Percentiles rank a stretch among this genome's conserved stretches.
Evolutionary conservation across 495 filamentous ascomycete genomes (phyloP).

Genomic region (Lineolata rhizophorae): DNA sequence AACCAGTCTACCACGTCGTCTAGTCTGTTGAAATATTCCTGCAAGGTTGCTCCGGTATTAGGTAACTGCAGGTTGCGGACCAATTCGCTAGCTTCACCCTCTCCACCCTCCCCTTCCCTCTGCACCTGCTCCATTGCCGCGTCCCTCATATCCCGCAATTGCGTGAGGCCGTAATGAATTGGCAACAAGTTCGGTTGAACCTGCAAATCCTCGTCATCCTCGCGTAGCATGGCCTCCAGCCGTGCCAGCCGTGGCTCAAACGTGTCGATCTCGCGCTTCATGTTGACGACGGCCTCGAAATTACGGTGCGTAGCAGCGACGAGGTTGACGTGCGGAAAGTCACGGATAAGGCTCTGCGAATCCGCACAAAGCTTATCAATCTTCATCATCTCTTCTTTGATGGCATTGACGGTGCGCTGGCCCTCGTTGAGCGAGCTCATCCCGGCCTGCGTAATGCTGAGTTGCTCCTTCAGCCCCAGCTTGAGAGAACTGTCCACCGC

Average conservation of each 20-base stretch:
- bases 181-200: slow-evolving; percentile 80
- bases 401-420: slow-evolving; percentile 64
- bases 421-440: slow-evolving; percentile 72
- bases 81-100: slow-evolving; percentile 14
- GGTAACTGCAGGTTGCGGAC: slow-evolving; percentile 32
- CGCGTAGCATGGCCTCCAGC: slow-evolving; percentile 49
- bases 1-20: slow-evolving; percentile 82
- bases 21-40: slow-evolving; percentile 72
- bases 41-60: slow-evolving; percentile 39
- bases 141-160: slow-evolving; percentile 79
- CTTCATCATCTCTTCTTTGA: slow-evolving; percentile 94
- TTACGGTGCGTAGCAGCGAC: slow-evolving; percentile 86
- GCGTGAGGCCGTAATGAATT: slow-evolving; percentile 76
- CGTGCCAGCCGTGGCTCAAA: slow-evolving; percentile 56
- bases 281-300: slow-evolving; percentile 74
- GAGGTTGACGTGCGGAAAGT: slow-evolving; percentile 91
- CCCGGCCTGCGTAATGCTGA: slow-evolving; percentile 77
- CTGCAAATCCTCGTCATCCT: slow-evolving; percentile 69
- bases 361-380: slow-evolving; percentile 96
- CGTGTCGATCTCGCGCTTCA: slow-evolving; percentile 71
- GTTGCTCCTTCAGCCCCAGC: slow-evolving; percentile 65
- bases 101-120: slow-evolving; percentile 9
- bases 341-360: slow-evolving; percentile 82
- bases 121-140: slow-evolving; percentile 73
- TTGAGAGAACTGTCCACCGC: slow-evolving; percentile 78